These are phyloP conservation scores for Ascosphaera apis DNA, from an alignment of 2,329 filamentous ascomycete genomes.

Conservation along the genomic window DNA sequence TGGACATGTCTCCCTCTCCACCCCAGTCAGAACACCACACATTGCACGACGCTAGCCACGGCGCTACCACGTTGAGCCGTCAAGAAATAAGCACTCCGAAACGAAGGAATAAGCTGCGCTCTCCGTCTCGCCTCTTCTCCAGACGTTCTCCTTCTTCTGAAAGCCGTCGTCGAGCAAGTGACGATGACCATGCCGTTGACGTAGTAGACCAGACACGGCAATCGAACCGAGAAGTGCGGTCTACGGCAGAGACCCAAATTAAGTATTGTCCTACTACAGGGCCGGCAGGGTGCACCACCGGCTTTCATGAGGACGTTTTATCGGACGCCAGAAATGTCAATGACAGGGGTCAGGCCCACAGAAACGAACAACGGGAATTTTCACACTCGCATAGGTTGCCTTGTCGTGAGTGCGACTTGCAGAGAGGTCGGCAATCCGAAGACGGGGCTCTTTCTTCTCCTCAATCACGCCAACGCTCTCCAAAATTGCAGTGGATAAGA, in stretches of 20 bases:
- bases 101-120: neutral
- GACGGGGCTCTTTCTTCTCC: neutral
- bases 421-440: neutral
- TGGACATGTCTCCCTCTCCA: conserved; percentile 2
- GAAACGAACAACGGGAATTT: neutral
- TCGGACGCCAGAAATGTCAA: neutral
- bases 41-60: neutral
- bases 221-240: neutral
- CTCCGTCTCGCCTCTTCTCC: neutral
- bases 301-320: neutral
- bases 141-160: neutral
- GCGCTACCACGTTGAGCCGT: neutral
- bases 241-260: neutral
- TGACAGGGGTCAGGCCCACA: neutral
- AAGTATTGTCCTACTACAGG: neutral
- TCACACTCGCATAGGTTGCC: neutral
- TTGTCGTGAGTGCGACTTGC: neutral
- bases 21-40: conserved; percentile 5
- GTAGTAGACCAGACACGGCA: neutral
- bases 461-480: neutral
- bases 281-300: neutral
- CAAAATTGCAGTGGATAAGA: neutral
- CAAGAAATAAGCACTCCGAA: neutral
- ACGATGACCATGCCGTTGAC: neutral
- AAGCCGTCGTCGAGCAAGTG: neutral